Conservation (phyloP, 805 yeast species). For the Yarrowia hollandica region DNA sequence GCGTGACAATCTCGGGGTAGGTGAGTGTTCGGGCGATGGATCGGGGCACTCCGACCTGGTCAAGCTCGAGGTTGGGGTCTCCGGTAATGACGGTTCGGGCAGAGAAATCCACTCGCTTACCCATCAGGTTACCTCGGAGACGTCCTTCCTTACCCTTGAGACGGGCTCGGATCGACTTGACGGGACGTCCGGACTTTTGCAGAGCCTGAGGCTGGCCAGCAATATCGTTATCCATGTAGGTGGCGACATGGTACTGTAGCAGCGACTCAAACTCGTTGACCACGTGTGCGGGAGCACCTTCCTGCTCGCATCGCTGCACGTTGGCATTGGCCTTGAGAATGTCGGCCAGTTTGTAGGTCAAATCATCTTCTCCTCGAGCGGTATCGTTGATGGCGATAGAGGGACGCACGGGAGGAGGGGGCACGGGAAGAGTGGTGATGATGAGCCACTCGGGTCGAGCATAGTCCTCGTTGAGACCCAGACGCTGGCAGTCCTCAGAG, state of each 20-base stretch:
- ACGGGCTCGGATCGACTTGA: slow-evolving; percentile 98
- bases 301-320: slow-evolving; percentile 96
- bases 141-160: slow-evolving; percentile 99
- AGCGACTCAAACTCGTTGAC: slow-evolving; percentile 94
- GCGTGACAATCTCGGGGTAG: slow-evolving; percentile 97
- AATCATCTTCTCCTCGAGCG: slow-evolving; percentile 98
- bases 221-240: slow-evolving; percentile 98
- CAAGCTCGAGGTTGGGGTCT: slow-evolving; percentile 96
- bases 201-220: slow-evolving; percentile 99
- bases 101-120: slow-evolving; percentile 98
- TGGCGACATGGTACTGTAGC: slow-evolving; percentile 96
- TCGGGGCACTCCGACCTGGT: slow-evolving; percentile 98
- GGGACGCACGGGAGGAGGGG: slow-evolving; percentile 99
- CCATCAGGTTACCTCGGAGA: slow-evolving; percentile 97
- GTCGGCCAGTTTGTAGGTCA: slow-evolving; percentile 96
- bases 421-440: slow-evolving; percentile 96
- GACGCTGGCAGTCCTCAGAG: slow-evolving; percentile 71
- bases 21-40: slow-evolving; percentile 94
- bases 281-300: slow-evolving; percentile 98
- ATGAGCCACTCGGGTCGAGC: slow-evolving; percentile 99
- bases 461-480: slow-evolving; percentile 93
- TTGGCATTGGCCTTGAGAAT: slow-evolving; percentile 93
- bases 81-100: slow-evolving; percentile 99
- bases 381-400: slow-evolving; percentile 97
- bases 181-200: slow-evolving; percentile 98